Evolutionary conservation across 192 early-diverging fungal genomes (phyloP).

Genomic region (Spizellomyces punctatus): DNA sequence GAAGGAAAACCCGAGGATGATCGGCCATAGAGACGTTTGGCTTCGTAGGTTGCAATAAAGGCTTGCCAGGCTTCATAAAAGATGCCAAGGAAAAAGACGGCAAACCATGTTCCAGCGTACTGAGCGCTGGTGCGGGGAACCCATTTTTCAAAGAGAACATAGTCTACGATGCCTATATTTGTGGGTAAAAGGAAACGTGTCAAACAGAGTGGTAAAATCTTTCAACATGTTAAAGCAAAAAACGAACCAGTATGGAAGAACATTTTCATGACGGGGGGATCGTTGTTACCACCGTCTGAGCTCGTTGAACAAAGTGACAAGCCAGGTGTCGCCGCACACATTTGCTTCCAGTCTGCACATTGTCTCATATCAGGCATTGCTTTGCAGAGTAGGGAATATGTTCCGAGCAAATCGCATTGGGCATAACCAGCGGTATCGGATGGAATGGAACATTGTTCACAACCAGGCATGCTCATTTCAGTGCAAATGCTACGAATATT

Average conservation of each 20-base stretch:
- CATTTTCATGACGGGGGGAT: slow-evolving; percentile 62
- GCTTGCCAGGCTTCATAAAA: slow-evolving; percentile 51
- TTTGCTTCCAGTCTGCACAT: slow-evolving; percentile 50
- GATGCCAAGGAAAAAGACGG: slow-evolving; percentile 54
- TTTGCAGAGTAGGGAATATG: slow-evolving; percentile 61
- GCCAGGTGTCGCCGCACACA: slow-evolving; percentile 46
- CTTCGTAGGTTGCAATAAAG: slow-evolving; percentile 39
- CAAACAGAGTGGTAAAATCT: background rate
- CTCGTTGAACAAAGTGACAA: slow-evolving; percentile 9
- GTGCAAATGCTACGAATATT: slow-evolving; percentile 50
- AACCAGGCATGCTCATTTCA: slow-evolving; percentile 50
- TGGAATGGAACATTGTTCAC: slow-evolving; percentile 29
- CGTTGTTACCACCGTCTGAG: slow-evolving; percentile 12
- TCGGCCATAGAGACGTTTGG: slow-evolving; percentile 2
- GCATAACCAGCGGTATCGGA: slow-evolving; percentile 30
- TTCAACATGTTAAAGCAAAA: background rate
- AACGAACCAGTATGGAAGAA: slow-evolving; percentile 58
- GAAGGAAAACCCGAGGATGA: background rate
- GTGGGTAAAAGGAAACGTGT: background rate
- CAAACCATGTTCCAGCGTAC: slow-evolving; percentile 56
- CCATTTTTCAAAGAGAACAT: slow-evolving; percentile 65
- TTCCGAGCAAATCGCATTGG: slow-evolving; percentile 55
- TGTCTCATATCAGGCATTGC: slow-evolving; percentile 67
- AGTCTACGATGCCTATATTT: slow-evolving; percentile 47
- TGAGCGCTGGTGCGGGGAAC: slow-evolving; percentile 54